Conservation (phyloP, 148 eudicot species). For the Suaeda aralocaspica region DNA sequence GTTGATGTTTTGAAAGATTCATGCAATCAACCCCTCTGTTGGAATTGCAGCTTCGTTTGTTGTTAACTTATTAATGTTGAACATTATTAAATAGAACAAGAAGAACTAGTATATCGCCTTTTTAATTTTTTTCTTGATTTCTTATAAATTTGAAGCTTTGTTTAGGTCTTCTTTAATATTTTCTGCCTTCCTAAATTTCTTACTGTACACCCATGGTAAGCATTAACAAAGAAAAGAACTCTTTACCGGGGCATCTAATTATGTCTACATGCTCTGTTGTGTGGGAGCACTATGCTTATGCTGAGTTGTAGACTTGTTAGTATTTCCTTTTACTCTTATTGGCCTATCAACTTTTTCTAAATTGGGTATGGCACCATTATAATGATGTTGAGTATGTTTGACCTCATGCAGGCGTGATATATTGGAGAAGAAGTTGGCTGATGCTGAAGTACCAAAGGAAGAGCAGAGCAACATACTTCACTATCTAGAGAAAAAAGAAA, state of each 20-base stretch:
- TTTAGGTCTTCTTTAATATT: not conserved
- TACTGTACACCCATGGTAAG: not conserved
- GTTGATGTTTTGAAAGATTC: too few relatives aligned
- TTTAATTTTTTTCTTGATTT: too few relatives aligned
- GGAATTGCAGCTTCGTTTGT: too few relatives aligned
- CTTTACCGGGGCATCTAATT: not conserved
- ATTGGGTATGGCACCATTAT: not conserved
- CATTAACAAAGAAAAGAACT: too few relatives aligned
- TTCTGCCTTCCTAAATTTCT: not conserved
- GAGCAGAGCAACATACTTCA: slow-evolving; percentile 80
- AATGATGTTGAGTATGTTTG: not conserved
- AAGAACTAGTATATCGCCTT: too few relatives aligned
- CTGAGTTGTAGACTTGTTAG: not conserved
- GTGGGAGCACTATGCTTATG: not conserved
- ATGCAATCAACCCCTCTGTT: too few relatives aligned
- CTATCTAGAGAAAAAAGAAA: slow-evolving; percentile 80
- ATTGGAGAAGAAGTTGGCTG: slow-evolving; percentile 90
- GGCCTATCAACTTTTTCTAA: not conserved
- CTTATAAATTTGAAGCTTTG: too few relatives aligned
- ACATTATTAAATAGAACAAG: too few relatives aligned
- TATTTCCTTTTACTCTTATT: not conserved
- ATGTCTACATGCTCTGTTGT: not conserved
- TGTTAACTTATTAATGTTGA: too few relatives aligned
- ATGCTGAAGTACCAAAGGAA: slow-evolving; percentile 90
- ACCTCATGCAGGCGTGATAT: slow-evolving; percentile 61